Evolutionary conservation across 495 filamentous ascomycete species (phyloP).

Genomic region (Glonium stellatum): DNA sequence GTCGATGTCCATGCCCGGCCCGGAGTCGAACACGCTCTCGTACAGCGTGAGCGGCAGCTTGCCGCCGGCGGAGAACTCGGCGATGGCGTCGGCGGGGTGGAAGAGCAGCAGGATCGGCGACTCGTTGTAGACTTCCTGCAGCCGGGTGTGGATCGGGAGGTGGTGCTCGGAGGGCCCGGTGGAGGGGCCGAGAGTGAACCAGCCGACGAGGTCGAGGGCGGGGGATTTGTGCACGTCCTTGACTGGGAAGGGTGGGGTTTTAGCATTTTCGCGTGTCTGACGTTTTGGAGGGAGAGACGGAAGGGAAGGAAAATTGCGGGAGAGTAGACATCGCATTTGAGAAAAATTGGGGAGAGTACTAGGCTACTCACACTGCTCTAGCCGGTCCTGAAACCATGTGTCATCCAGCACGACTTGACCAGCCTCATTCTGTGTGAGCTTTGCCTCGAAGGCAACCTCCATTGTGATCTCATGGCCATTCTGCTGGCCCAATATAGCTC

Average conservation of each 20-base stretch:
- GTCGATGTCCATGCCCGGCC: constrained; percentile 62
- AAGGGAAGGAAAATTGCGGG: no score
- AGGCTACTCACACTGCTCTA: constrained; percentile 69
- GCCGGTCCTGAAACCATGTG: constrained; percentile 68
- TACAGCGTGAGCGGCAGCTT: constrained; percentile 87
- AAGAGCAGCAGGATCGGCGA: constrained; percentile 82
- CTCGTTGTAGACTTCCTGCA: constrained; percentile 70
- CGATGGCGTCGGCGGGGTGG: constrained; percentile 55
- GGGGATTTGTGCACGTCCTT: constrained; percentile 82
- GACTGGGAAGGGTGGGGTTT: constrained; percentile 43
- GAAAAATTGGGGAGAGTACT: neutral
- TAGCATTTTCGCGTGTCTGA: neutral
- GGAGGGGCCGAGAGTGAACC: constrained; percentile 78
- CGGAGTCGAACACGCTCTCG: constrained; percentile 71
- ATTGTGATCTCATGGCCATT: constrained; percentile 84
- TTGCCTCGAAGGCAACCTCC: constrained; percentile 85
- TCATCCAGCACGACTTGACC: constrained; percentile 50
- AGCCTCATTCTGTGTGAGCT: constrained; percentile 46
- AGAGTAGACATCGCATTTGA: neutral
- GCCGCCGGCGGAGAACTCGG: constrained; percentile 50
- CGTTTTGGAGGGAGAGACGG: no score
- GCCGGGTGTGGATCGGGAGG: constrained; percentile 68
- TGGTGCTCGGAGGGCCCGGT: constrained; percentile 60
- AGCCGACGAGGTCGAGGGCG: constrained; percentile 81
- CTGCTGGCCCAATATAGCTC: constrained; percentile 82